These are phyloP conservation scores for Peronospora destructor DNA, from an alignment of 352 stramenopile species.

Conservation along the genomic window DNA sequence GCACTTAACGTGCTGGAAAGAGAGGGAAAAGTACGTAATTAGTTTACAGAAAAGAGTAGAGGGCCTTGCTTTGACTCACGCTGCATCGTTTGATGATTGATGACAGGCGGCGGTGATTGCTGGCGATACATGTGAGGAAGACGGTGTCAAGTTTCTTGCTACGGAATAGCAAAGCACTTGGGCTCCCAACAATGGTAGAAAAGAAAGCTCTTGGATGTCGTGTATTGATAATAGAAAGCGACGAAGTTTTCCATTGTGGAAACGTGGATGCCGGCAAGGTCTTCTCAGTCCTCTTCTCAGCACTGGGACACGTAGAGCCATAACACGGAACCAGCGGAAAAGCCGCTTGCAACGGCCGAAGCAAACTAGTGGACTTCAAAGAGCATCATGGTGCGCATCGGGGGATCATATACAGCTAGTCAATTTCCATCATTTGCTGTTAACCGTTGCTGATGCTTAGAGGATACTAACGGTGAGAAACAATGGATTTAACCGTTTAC, in stretches of 20 bases:
- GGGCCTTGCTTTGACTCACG: not conserved
- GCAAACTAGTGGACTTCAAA: too few relatives aligned
- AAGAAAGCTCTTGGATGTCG: slow-evolving; percentile 2
- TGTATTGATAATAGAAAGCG: slow-evolving; percentile 22
- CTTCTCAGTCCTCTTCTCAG: slow-evolving; percentile 5
- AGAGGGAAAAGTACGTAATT: slow-evolving; percentile 53
- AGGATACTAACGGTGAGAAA: slow-evolving; percentile 2
- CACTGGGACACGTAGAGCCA: slow-evolving; percentile 4
- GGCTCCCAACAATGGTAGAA: slow-evolving; percentile 3
- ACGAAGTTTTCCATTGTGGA: slow-evolving; percentile 4
- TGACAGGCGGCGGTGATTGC: slow-evolving; percentile 66
- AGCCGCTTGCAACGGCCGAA: not conserved
- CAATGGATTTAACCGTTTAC: not conserved
- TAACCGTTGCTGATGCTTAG: not conserved
- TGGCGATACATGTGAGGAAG: slow-evolving; percentile 74
- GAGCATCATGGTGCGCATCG: too few relatives aligned
- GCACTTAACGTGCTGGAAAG: slow-evolving; percentile 64
- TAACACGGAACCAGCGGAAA: not conserved
- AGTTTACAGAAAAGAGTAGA: not conserved
- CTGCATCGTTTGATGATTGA: not conserved
- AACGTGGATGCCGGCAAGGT: not conserved
- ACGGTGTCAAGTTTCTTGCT: slow-evolving; percentile 81
- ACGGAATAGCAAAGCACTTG: slow-evolving; percentile 33
- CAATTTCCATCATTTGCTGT: too few relatives aligned
- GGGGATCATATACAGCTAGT: too few relatives aligned